Evolutionary conservation across 768 basidiomycete species (phyloP).

Genomic region (Lactarius sanguifluus): DNA sequence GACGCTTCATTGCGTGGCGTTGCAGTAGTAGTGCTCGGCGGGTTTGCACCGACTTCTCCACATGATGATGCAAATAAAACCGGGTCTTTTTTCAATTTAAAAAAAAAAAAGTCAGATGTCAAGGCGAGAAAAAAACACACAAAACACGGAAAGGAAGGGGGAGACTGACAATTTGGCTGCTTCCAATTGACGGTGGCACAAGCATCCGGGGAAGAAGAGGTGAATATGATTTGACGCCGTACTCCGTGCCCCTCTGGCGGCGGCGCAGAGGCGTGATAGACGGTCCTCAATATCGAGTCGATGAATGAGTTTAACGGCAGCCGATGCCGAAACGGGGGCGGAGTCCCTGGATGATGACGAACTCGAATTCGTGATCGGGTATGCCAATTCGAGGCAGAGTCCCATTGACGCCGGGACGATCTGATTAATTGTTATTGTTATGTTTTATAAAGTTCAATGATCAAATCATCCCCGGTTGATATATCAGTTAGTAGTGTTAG

Average conservation of each 20-base stretch:
- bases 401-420: conserved; percentile 61
- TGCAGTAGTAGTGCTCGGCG: conserved; percentile 42
- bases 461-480: neutral
- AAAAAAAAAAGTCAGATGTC: conserved; percentile 9
- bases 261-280: conserved; percentile 65
- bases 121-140: conserved; percentile 16
- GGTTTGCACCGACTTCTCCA: conserved; percentile 52
- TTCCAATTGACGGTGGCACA: conserved; percentile 97
- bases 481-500: conserved; percentile 12
- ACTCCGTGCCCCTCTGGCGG: conserved; percentile 47
- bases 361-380: conserved; percentile 50
- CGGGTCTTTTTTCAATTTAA: conserved; percentile 57
- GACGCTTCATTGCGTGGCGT: conserved; percentile 41
- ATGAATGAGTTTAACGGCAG: conserved; percentile 79
- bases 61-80: conserved; percentile 93
- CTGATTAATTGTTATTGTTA: conserved; percentile 38
- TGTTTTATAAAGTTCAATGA: conserved; percentile 24
- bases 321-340: conserved; percentile 48
- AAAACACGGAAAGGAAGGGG: neutral
- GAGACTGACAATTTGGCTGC: conserved; percentile 88
- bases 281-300: conserved; percentile 79
- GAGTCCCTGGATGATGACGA: conserved; percentile 39
- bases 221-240: conserved; percentile 84
- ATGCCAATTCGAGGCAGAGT: conserved; percentile 81
- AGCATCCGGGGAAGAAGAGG: conserved; percentile 86